Evolutionary conservation across 129 eudicot species (phyloP).

Genomic region (Centrapalus pauciflorus): DNA sequence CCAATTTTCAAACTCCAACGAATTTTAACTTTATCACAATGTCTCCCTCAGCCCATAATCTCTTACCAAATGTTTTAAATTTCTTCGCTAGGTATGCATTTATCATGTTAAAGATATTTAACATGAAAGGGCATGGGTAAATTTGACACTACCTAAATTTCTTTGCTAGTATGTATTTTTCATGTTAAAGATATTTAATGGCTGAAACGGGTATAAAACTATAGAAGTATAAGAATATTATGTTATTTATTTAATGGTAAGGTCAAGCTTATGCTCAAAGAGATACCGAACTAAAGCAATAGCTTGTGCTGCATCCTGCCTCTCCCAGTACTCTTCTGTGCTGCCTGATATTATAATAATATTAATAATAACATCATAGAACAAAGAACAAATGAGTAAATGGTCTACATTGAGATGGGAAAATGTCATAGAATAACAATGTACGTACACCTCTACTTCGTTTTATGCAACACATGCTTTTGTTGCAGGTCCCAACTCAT

Average conservation of each 20-base stretch:
- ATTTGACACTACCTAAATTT: no score
- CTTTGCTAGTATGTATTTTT: no score
- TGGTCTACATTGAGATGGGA: not conserved
- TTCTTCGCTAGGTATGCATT: no score
- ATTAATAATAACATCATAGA: not conserved
- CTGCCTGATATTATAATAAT: conserved; percentile 48
- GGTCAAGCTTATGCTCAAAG: conserved; percentile 18
- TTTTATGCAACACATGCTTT: no score
- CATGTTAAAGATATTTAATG: no score
- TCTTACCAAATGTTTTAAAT: not conserved
- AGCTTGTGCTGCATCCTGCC: conserved; percentile 94
- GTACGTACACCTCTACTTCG: no score
- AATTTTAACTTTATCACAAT: not conserved
- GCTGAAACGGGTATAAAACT: no score
- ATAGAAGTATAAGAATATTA: not conserved
- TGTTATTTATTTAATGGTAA: not conserved
- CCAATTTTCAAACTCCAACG: not conserved
- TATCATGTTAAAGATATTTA: no score
- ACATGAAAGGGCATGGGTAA: no score
- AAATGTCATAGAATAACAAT: no score
- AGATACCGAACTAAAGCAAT: conserved; percentile 82
- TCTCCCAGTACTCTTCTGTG: conserved; percentile 92
- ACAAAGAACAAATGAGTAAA: conserved; percentile 8
- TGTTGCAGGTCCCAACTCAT: no score
- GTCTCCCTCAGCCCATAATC: not conserved